Evolutionary conservation across 805 yeast genomes (phyloP).

Genomic region (Saturnispora hagleri): DNA sequence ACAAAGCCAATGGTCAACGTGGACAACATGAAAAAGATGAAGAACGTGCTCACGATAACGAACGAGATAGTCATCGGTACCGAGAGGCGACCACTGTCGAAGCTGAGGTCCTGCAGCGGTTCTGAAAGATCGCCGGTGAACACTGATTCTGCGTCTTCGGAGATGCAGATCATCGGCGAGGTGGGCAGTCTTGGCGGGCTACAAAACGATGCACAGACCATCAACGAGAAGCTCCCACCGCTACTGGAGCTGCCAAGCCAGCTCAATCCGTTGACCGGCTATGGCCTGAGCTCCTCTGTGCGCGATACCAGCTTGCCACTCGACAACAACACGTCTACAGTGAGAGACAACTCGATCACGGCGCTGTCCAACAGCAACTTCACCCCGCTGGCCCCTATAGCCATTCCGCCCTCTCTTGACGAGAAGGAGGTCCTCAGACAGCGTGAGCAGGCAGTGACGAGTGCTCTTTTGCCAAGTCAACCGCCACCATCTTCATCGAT

Average conservation of each 20-base stretch:
- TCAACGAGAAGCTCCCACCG: slow-evolving; percentile 4
- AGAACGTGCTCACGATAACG: slow-evolving; percentile 73
- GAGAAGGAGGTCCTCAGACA: slow-evolving; percentile 51
- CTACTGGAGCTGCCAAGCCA: slow-evolving; percentile 1
- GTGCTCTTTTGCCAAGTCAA: slow-evolving; percentile 53
- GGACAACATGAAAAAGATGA: slow-evolving; percentile 64
- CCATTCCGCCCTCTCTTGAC: slow-evolving; percentile 5
- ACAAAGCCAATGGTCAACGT: slow-evolving; percentile 53
- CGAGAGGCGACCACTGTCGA: slow-evolving; percentile 36
- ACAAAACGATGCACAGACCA: background rate
- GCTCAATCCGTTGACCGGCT: background rate
- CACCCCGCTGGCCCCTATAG: slow-evolving; percentile 9
- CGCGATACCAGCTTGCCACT: background rate
- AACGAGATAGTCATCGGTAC: slow-evolving; percentile 79
- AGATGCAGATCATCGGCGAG: background rate
- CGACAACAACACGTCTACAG: slow-evolving; percentile 1
- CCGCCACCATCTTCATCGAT: slow-evolving; percentile 22
- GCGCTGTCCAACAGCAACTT: background rate
- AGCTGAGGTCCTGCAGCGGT: slow-evolving; percentile 13
- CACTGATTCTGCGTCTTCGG: slow-evolving; percentile 3
- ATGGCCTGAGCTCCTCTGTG: background rate
- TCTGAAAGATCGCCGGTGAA: slow-evolving; percentile 7
- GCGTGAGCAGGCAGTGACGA: slow-evolving; percentile 33
- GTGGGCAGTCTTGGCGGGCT: slow-evolving; percentile 1
- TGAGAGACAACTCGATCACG: slow-evolving; percentile 1